Evolutionary conservation across 2,329 filamentous ascomycete species (phyloP), one percentile per base, ranked within the genome.

Genomic region (Arachnomyces sp.): DNA sequence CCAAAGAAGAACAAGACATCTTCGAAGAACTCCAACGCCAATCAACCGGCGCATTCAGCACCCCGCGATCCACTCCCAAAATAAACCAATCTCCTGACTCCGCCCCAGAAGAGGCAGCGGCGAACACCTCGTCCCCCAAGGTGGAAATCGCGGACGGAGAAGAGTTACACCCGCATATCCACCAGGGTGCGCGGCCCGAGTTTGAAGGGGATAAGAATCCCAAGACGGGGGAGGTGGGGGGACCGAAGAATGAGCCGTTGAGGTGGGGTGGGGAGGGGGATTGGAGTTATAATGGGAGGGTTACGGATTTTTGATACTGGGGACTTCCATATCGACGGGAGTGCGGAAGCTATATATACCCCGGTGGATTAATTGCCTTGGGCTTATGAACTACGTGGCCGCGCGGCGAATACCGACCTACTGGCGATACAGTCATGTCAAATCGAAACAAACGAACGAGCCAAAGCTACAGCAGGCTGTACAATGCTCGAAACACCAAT

Each of bases 201-300:
- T 98, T 98, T 54, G 81, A 90, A 51, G 92, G 92, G 43, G 89
- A 96, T 39, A 74, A 72, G 40, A 96, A 98, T 62, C 92, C 92
- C 2, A 83, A 82, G 71, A 98, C 92, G 1, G 92, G 92, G 16
- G 92, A 98, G 72, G 79, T 95, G 8, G 92, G 92, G 4, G 92
- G 92, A 1, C 92, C 92, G 4, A 98, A 96, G 79, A 96, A 94
- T 58, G 90, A 98, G 65, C 92, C 92, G 38, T 58, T 96, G 58
- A 70, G 89, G 53, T 95, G 90, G 90, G 88, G 88, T 0, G 70
- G 73, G 13, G 59, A 55, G 0, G 81, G 85, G 1, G 81, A 84
- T 59, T 98, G 89, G 83, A 95, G 87, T 61, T 98, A 85, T 63
- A 95, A 95, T 63, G 92, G 92, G 34, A 72, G 90, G 48, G 89